A percentile compares a stretch with the other conserved stretches of the same genome.
These are phyloP conservation scores for Sugiyamaella chiloensis DNA, from an alignment of 805 yeast species.

Conservation along the genomic window DNA sequence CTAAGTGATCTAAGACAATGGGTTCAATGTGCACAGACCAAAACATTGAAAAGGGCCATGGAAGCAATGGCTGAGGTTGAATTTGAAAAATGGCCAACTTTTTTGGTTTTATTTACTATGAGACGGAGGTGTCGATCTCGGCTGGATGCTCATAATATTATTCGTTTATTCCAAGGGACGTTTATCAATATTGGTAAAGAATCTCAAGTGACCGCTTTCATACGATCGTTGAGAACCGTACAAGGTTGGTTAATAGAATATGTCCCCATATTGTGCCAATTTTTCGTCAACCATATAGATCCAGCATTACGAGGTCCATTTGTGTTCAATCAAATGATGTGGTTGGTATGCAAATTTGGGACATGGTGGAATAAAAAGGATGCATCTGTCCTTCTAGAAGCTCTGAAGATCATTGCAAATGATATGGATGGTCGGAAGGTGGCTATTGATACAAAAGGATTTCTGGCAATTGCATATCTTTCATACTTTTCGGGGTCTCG, in stretches of 20 bases:
- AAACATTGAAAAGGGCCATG: constrained; percentile 20
- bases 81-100: constrained; percentile 28
- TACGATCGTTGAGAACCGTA: constrained; percentile 23
- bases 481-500: constrained; percentile 2
- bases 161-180: constrained; percentile 23
- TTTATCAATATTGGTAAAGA: constrained; percentile 10
- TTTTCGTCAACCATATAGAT: constrained; percentile 20
- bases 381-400: constrained; percentile 22
- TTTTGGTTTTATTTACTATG: constrained; percentile 27
- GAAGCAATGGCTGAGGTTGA: constrained; percentile 17
- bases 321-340: constrained; percentile 28
- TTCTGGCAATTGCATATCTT: constrained; percentile 28
- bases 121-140: constrained; percentile 24
- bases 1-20: constrained; percentile 15
- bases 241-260: constrained; percentile 25
- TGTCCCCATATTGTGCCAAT: constrained; percentile 26
- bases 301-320: constrained; percentile 3
- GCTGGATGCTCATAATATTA: constrained; percentile 25
- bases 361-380: constrained; percentile 24
- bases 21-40: constrained; percentile 21
- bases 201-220: constrained; percentile 22
- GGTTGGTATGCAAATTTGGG: constrained; percentile 31
- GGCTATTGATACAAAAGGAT: constrained; percentile 30
- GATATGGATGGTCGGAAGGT: constrained; percentile 17
- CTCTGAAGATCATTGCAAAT: constrained; percentile 26